Conservation (phyloP, 2,329 filamentous ascomycete species). For the Didymella sp. region DNA sequence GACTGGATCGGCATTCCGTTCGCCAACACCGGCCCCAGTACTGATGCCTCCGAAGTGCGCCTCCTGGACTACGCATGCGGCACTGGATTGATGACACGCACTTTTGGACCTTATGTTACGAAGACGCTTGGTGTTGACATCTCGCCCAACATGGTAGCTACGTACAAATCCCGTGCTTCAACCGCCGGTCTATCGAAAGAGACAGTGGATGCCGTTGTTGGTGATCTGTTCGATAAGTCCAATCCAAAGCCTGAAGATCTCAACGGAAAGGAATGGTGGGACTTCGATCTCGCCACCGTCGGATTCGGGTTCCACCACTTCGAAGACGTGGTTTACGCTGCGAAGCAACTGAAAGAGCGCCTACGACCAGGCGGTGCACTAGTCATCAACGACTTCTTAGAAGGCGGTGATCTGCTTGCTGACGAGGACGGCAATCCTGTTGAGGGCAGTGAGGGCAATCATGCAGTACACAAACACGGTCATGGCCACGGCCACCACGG, state of each 20-base stretch:
- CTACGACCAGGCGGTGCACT: conserved; percentile 71
- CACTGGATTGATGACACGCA: conserved; percentile 68
- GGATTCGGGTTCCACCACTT: conserved; percentile 58
- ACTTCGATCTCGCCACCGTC: conserved; percentile 54
- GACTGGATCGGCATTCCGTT: conserved; percentile 70
- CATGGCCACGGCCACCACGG: conserved; percentile 31
- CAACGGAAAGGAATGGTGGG: conserved; percentile 38
- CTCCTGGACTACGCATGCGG: conserved; percentile 81
- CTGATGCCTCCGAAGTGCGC: conserved; percentile 52
- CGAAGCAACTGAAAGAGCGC: conserved; percentile 65
- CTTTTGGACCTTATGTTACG: conserved; percentile 67
- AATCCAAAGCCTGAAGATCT: conserved; percentile 33
- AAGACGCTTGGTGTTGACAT: conserved; percentile 73
- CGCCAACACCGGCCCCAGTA: conserved; percentile 45
- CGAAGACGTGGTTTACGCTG: conserved; percentile 66
- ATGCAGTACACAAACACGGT: conserved; percentile 27
- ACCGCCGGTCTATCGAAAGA: conserved; percentile 24
- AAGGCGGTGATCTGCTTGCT: conserved; percentile 54
- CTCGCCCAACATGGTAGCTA: conserved; percentile 71
- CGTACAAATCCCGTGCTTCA: conserved; percentile 67
- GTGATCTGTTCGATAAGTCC: conserved; percentile 47
- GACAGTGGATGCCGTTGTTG: conserved; percentile 37
- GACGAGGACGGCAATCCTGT: conserved; percentile 37
- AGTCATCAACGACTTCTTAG: conserved; percentile 71
- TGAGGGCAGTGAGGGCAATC: conserved; percentile 35